Percentiles rank a stretch among this genome's conserved stretches.
phyloP scores from a whole-genome alignment of 345 rosid genomes.

The Combretum micranthum region DNA sequence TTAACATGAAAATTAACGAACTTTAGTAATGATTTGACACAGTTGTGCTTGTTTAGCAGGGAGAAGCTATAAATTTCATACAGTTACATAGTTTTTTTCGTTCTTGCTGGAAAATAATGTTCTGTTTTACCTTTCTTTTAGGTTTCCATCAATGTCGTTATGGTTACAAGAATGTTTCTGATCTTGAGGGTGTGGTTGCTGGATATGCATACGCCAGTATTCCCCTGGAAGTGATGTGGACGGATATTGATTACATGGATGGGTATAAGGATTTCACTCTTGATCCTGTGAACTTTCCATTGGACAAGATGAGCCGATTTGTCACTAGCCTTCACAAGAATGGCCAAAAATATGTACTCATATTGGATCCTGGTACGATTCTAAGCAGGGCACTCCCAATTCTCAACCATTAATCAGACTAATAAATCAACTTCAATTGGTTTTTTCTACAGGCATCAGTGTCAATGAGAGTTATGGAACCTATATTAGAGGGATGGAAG shows the following conservation, averaged over 20 bases:
- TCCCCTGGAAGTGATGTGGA: constrained; percentile 81
- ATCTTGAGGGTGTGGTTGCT: constrained; percentile 46
- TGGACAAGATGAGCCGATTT: constrained; percentile 34
- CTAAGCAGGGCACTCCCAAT: neutral
- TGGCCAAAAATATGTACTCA: constrained; percentile 58
- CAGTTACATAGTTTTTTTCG: too few relatives aligned
- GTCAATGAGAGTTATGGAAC: constrained; percentile 41
- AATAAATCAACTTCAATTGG: neutral
- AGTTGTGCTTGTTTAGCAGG: too few relatives aligned
- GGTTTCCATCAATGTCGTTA: constrained; percentile 73
- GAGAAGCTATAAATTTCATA: too few relatives aligned
- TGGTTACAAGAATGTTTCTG: constrained; percentile 60
- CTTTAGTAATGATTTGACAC: too few relatives aligned
- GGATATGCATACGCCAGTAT: constrained; percentile 62
- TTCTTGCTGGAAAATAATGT: too few relatives aligned
- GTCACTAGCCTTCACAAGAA: constrained; percentile 42
- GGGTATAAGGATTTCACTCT: constrained; percentile 63
- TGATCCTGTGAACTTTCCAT: constrained; percentile 56
- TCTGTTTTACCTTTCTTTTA: constrained; percentile 1
- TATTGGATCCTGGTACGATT: constrained; percentile 62
- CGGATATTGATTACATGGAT: constrained; percentile 80
- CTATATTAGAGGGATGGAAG: constrained; percentile 60
- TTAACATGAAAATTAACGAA: too few relatives aligned
- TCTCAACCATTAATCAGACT: neutral
- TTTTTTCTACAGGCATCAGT: constrained; percentile 38